Evolutionary conservation across 768 basidiomycete species (phyloP).

Genomic region (Tubosaeta sp.): DNA sequence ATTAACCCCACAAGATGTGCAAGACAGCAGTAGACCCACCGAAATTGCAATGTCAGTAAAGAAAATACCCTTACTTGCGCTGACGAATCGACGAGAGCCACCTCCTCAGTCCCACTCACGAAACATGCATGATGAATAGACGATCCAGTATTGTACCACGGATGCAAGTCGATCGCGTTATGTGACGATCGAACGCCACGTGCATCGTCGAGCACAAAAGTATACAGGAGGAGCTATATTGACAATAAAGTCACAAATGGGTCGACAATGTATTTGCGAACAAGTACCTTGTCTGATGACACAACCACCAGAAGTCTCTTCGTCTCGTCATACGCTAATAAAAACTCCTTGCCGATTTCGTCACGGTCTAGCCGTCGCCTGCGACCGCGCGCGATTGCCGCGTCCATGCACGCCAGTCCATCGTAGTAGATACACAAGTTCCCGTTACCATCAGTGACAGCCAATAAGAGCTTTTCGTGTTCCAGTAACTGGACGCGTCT

Average conservation of each 20-base stretch:
- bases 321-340: conserved; percentile 50
- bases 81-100: conserved; percentile 44
- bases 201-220: conserved; percentile 45
- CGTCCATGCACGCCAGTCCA: conserved; percentile 23
- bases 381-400: conserved; percentile 24
- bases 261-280: neutral
- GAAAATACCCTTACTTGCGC: conserved; percentile 51
- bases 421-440: conserved; percentile 40
- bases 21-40: conserved; percentile 29
- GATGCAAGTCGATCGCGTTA: conserved; percentile 34
- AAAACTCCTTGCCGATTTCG: conserved; percentile 42
- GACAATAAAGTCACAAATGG: neutral
- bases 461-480: conserved; percentile 36
- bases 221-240: conserved; percentile 36
- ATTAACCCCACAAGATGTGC: too few relatives aligned
- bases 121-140: conserved; percentile 40
- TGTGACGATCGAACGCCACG: conserved; percentile 40
- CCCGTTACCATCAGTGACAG: conserved; percentile 34
- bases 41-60: conserved; percentile 46
- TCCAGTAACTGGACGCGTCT: conserved; percentile 41
- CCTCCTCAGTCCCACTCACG: conserved; percentile 47
- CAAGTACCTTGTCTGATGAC: conserved; percentile 36
- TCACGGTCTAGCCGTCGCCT: conserved; percentile 38
- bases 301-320: conserved; percentile 25
- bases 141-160: conserved; percentile 37